Evolutionary conservation across 2,329 filamentous ascomycete genomes (phyloP).

Genomic region (Trichoderma hamatum): DNA sequence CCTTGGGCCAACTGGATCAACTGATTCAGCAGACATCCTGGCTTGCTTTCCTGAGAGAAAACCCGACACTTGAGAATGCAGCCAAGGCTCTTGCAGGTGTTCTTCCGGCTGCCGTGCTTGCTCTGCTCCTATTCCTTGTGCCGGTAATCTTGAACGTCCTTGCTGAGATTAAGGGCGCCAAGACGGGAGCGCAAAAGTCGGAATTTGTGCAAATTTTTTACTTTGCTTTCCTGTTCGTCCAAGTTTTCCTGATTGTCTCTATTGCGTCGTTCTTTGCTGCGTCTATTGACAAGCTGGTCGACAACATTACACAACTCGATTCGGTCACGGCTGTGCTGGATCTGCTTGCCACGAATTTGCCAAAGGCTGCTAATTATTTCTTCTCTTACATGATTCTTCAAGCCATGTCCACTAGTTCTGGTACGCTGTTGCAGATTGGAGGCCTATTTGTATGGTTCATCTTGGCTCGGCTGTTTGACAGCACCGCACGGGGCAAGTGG

Average conservation of each 20-base stretch:
- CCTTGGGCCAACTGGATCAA: slow-evolving; percentile 74
- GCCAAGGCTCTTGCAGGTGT: slow-evolving; percentile 76
- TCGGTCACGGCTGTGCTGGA: slow-evolving; percentile 70
- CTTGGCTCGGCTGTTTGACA: slow-evolving; percentile 78
- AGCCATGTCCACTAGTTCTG: slow-evolving; percentile 86
- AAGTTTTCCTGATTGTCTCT: slow-evolving; percentile 91
- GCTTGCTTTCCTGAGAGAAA: slow-evolving; percentile 68
- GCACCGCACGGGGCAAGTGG: slow-evolving; percentile 82
- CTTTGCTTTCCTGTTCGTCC: slow-evolving; percentile 91
- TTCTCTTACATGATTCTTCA: slow-evolving; percentile 98
- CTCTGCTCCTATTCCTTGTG: slow-evolving; percentile 76
- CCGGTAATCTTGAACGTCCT: slow-evolving; percentile 78
- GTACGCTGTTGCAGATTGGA: slow-evolving; percentile 82
- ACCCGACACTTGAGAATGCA: slow-evolving; percentile 63
- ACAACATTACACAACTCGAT: slow-evolving; percentile 47
- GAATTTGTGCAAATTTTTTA: slow-evolving; percentile 91
- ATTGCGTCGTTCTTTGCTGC: slow-evolving; percentile 73
- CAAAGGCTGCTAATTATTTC: slow-evolving; percentile 91
- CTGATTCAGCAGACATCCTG: slow-evolving; percentile 68
- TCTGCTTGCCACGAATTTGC: slow-evolving; percentile 76
- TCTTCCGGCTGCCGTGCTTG: slow-evolving; percentile 75
- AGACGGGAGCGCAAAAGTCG: slow-evolving; percentile 77
- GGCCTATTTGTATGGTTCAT: slow-evolving; percentile 80
- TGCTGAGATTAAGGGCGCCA: slow-evolving; percentile 73
- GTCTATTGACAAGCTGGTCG: slow-evolving; percentile 64